Percentiles rank a stretch among this genome's conserved stretches.
These are phyloP conservation scores for Cordyceps fumosorosea DNA, from an alignment of 2,329 filamentous ascomycete genomes.

Conservation along the genomic window DNA sequence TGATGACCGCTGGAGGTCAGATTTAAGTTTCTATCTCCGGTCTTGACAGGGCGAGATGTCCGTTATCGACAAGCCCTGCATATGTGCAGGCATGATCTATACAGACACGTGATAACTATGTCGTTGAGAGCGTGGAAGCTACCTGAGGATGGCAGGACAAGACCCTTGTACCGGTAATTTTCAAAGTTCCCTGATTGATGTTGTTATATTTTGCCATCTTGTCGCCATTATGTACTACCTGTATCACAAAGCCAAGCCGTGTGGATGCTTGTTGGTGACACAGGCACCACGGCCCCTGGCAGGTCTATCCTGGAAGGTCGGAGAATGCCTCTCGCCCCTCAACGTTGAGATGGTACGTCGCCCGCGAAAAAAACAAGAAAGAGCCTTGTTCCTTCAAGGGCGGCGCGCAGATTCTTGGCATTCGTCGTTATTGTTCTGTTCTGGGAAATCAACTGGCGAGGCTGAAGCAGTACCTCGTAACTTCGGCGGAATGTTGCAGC, in stretches of 20 bases:
- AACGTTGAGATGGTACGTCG: background rate
- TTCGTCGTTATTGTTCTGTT: background rate
- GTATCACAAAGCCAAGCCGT: too few species aligned
- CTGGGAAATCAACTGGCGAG: background rate
- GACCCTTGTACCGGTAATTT: background rate
- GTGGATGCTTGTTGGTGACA: too few species aligned
- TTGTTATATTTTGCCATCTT: too few species aligned
- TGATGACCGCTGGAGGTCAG: background rate
- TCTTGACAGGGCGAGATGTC: background rate
- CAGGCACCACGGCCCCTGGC: too few species aligned
- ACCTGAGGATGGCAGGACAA: too few species aligned
- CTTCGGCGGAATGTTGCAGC: background rate
- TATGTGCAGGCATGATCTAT: background rate
- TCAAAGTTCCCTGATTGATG: too few species aligned
- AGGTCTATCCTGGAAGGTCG: background rate
- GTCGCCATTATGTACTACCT: too few species aligned
- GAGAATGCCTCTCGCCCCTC: background rate
- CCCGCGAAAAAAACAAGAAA: background rate
- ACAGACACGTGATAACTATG: background rate
- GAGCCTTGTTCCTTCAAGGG: background rate
- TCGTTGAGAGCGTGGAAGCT: background rate
- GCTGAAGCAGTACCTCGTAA: background rate
- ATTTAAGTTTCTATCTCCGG: slow-evolving; percentile 3
- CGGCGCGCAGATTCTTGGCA: background rate
- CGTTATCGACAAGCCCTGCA: background rate